Percentiles rank a stretch among this genome's conserved stretches.
Conservation (phyloP, 2,329 filamentous ascomycete genomes). For the Hypoxylon sp. region DNA sequence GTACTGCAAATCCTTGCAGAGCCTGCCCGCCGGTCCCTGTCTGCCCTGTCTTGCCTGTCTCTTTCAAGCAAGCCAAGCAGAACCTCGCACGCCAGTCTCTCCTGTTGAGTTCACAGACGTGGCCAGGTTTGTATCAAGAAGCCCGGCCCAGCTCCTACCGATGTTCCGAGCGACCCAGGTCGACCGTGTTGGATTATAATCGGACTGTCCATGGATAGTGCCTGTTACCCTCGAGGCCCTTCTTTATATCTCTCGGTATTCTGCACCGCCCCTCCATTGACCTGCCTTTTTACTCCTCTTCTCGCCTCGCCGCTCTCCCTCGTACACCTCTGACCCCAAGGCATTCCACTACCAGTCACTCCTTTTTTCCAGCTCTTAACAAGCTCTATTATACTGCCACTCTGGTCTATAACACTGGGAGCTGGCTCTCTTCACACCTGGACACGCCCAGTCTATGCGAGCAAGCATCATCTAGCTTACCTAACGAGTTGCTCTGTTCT, state of each 20-base stretch:
- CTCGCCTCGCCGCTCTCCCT: conserved; percentile 63
- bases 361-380: conserved; percentile 58
- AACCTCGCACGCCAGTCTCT: conserved; percentile 55
- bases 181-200: conserved; percentile 60
- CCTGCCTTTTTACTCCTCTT: conserved; percentile 59
- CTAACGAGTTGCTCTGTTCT: conserved; percentile 61
- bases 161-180: conserved; percentile 64
- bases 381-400: conserved; percentile 59
- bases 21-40: conserved; percentile 50
- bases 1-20: conserved; percentile 57
- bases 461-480: conserved; percentile 53
- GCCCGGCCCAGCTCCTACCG: conserved; percentile 67
- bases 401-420: conserved; percentile 65
- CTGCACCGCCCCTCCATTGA: conserved; percentile 65
- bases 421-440: conserved; percentile 68
- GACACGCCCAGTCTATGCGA: conserved; percentile 57
- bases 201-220: conserved; percentile 58
- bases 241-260: conserved; percentile 67
- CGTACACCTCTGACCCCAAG: conserved; percentile 55
- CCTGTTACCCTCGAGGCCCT: conserved; percentile 60
- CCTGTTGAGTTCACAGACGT: conserved; percentile 52
- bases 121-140: conserved; percentile 63
- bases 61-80: conserved; percentile 58
- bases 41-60: conserved; percentile 52
- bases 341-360: conserved; percentile 63